These are phyloP conservation scores for Dendryphion nanum DNA, from an alignment of 2,329 filamentous ascomycete species.

Conservation along the genomic window DNA sequence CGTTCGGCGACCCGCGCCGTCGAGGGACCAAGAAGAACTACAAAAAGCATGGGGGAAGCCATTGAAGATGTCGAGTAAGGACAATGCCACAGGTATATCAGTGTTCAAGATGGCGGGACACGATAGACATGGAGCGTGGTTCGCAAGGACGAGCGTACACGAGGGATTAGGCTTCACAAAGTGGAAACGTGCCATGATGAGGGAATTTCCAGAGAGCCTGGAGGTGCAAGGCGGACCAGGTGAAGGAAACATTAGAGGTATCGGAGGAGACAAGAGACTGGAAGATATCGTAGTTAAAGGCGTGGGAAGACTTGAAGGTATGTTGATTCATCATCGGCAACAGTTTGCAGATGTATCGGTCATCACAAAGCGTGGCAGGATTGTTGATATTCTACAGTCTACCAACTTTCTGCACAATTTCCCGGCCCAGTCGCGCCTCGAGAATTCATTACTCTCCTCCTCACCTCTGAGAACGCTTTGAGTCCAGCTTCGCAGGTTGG, in stretches of 20 bases:
- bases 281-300: conserved; percentile 62
- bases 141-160: conserved; percentile 80
- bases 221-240: conserved; percentile 68
- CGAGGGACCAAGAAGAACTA: conserved; percentile 58
- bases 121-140: conserved; percentile 87
- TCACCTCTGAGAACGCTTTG: conserved; percentile 61
- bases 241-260: conserved; percentile 75
- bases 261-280: conserved; percentile 75
- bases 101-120: conserved; percentile 78
- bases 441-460: conserved; percentile 79
- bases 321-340: too few relatives aligned
- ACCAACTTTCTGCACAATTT: conserved; percentile 84
- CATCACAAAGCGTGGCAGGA: neutral
- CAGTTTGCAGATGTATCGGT: too few relatives aligned
- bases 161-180: conserved; percentile 72
- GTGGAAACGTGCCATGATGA: conserved; percentile 74
- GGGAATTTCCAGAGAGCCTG: conserved; percentile 78
- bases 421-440: conserved; percentile 83
- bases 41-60: conserved; percentile 84
- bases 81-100: conserved; percentile 73
- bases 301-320: conserved; percentile 64
- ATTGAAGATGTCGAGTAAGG: conserved; percentile 66
- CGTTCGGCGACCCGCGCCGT: conserved; percentile 49
- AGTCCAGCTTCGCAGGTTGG: conserved; percentile 45
- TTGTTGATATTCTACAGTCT: conserved; percentile 57